These are phyloP conservation scores for Pythium apleroticum DNA, from an alignment of 352 stramenopile species.

Conservation along the genomic window DNA sequence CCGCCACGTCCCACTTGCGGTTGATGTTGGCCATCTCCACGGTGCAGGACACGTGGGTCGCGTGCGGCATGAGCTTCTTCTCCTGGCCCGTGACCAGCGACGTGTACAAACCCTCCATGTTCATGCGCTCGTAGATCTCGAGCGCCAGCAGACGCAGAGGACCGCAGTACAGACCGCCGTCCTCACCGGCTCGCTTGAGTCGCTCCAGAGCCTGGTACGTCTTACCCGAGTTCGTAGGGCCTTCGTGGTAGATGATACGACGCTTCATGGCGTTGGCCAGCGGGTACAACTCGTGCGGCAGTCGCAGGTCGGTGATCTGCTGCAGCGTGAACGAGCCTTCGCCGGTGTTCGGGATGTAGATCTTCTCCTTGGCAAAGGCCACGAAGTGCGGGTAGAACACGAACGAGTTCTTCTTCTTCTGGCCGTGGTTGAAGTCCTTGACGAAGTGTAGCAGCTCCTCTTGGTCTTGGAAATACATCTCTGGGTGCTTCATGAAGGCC, in stretches of 20 bases:
- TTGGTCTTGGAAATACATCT: conserved; percentile 58
- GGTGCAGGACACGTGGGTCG: conserved; percentile 82
- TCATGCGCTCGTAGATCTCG: conserved; percentile 95
- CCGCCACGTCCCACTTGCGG: conserved; percentile 87
- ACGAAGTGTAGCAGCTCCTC: conserved; percentile 58
- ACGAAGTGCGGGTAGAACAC: conserved; percentile 82
- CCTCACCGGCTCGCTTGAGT: conserved; percentile 85
- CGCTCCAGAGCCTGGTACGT: conserved; percentile 93
- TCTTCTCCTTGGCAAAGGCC: conserved; percentile 48
- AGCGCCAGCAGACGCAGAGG: conserved; percentile 93
- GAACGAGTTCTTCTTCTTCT: conserved; percentile 54
- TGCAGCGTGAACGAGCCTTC: conserved; percentile 52
- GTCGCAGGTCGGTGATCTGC: conserved; percentile 69
- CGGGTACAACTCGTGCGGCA: conserved; percentile 86
- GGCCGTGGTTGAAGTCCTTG: conserved; percentile 38
- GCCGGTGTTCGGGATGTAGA: conserved; percentile 34
- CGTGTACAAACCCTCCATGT: conserved; percentile 92
- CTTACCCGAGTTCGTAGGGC: conserved; percentile 97
- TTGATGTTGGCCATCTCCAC: conserved; percentile 90
- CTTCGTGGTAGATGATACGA: conserved; percentile 90
- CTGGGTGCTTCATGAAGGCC: conserved; percentile 53
- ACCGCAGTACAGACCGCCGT: conserved; percentile 93
- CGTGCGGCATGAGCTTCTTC: conserved; percentile 84
- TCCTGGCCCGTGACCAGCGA: conserved; percentile 97
- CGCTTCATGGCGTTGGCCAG: conserved; percentile 74